Conservation (phyloP, 257 asterid species). For the Ajuga chamaepitys region DNA sequence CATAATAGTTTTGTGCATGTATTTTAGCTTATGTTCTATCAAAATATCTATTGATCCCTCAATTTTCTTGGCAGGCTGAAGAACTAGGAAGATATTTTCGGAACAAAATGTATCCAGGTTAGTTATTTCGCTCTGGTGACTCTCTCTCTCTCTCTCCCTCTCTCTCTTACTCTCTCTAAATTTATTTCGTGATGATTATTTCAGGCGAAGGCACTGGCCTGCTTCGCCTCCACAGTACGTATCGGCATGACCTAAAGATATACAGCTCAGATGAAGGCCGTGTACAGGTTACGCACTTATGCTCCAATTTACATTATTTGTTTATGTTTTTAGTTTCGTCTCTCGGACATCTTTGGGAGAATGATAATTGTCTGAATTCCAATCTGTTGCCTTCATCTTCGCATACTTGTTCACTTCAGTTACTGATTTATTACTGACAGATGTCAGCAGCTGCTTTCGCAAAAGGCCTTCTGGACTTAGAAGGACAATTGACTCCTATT, state of each 20-base stretch:
- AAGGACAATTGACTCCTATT: slow-evolving; percentile 95
- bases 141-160: neutral
- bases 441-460: slow-evolving; percentile 99
- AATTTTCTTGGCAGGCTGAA: slow-evolving; percentile 71
- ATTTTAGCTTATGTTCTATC: neutral
- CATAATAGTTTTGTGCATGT: neutral
- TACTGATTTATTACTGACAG: slow-evolving; percentile 28
- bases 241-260: slow-evolving; percentile 92
- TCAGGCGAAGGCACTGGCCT: slow-evolving; percentile 98
- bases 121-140: neutral
- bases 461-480: slow-evolving; percentile 95
- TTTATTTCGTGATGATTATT: slow-evolving; percentile 10
- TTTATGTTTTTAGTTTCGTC: neutral
- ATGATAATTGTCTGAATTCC: neutral
- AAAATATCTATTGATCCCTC: slow-evolving; percentile 1
- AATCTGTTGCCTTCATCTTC: neutral
- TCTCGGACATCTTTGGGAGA: neutral
- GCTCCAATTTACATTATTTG: slow-evolving; percentile 4
- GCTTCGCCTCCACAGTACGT: slow-evolving; percentile 98
- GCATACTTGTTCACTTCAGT: neutral
- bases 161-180: neutral
- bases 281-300: slow-evolving; percentile 78
- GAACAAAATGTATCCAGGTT: slow-evolving; percentile 97
- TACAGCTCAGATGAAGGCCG: slow-evolving; percentile 99
- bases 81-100: slow-evolving; percentile 93